Evolutionary conservation across 352 stramenopile species (phyloP), one percentile per base, ranked within the genome.

Genomic region (Phytophthora uliginosa): DNA sequence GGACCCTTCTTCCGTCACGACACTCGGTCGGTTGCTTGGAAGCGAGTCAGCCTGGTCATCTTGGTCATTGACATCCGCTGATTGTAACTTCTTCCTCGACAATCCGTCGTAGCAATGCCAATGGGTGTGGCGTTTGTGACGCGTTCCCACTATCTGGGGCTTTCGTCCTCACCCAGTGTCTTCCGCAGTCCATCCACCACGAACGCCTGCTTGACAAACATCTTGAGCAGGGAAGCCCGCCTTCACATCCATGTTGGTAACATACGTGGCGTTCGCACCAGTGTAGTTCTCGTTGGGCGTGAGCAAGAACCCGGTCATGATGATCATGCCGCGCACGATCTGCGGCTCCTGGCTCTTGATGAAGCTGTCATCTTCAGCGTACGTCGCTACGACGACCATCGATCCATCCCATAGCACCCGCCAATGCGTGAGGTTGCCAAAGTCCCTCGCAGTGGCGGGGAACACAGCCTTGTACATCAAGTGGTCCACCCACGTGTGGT

Each of bases 401-500:
- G 80, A 81, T 56, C 82, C 79, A 50, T 88, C 83, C n/a, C 64
- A 57, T 10, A 94, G 79, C 62, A 92, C 82, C 13, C 87, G 87
- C 85, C 87, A 93, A 66, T 93, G 87, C 5, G 79, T 91, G n/a
- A 93, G 71, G 50, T 92, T 86, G 42, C 91, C 74, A 48, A 90
- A 92, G 36, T 92, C 84, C 33, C 82, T 81, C 18, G 77, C 65
- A 17, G 79, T 69, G 4, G 78, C 71, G 6, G 87, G 87, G 66
- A 94, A 92, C 36, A 91, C 74, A 1, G 82, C 73, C 73, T 93
- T 93, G 79, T 86, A 90, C 15, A 76, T 83, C 48, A 92, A 73
- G 66, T 93, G 82, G 60, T 94, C 85, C 53, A 94, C 79, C 67
- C 86, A 93, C 59, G 82, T 90, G 76, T 94, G 85, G 59, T 88